Conservation (phyloP, 768 basidiomycete species). For the Auricularia cornea region DNA sequence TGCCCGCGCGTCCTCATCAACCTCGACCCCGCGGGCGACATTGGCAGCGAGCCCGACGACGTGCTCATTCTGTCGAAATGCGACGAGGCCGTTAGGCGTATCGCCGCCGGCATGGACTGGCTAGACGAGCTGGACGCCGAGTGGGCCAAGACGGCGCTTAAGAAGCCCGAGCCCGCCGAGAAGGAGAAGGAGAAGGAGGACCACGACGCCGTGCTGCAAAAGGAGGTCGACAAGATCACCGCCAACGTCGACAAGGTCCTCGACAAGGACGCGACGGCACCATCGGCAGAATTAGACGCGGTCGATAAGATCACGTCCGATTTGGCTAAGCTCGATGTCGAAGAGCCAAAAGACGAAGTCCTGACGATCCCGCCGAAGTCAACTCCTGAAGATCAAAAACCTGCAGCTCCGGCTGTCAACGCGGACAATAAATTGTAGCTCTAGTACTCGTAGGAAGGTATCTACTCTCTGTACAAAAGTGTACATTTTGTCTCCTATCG, state of each 20-base stretch:
- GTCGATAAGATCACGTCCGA: neutral
- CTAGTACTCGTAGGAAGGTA: no score
- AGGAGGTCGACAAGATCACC: conserved; percentile 27
- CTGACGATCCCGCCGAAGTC: neutral
- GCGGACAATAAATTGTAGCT: no score
- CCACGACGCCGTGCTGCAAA: conserved; percentile 12
- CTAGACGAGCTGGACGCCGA: conserved; percentile 45
- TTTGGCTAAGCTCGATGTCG: neutral
- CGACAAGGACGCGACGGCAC: neutral
- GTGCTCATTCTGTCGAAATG: conserved; percentile 61
- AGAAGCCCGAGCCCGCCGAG: conserved; percentile 7
- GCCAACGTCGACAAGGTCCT: conserved; percentile 21
- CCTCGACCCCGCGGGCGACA: conserved; percentile 68
- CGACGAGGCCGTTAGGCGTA: conserved; percentile 53
- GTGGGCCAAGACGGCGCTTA: conserved; percentile 46
- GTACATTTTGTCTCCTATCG: no score
- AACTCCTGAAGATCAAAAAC: neutral
- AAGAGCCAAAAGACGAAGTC: neutral
- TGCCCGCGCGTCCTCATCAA: conserved; percentile 89
- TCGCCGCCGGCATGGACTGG: conserved; percentile 71
- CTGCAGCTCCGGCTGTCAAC: neutral
- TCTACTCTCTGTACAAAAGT: no score
- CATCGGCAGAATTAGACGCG: neutral
- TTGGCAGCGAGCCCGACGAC: conserved; percentile 47
- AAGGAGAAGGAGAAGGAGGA: conserved; percentile 5